Base-by-base conservation (phyloP, 83 land plant species). In the Isoetes engelmannii region DNA sequence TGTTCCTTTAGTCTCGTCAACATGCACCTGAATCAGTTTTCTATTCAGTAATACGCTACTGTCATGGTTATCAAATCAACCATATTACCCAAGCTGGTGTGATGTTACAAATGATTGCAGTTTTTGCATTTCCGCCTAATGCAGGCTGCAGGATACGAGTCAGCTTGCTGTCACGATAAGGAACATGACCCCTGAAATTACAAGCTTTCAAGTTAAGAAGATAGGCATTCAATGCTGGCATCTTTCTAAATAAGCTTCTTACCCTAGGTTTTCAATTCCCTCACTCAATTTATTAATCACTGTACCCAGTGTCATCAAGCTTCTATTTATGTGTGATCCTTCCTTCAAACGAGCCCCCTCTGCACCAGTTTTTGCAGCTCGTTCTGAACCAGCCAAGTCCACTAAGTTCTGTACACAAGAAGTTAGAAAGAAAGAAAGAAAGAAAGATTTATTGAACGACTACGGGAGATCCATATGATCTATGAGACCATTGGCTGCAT, bases 331-430 rank as follows among this genome's bases (percentile, higher is more conserved):
- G 66, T 95, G 97, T 8, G 97, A 86, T 5, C 99, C 99, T 69
- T 95, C 99, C 70, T 91, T 95, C 58, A 95, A 63, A 18, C 99
- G 85, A 55, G 88, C 82, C 55, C 99, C 99, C 74, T 89, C 97
- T 50, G 99, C 99, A 43, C 99, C 99, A 42, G 97, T 91, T 71
- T 95, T 95, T 47, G 93, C 91, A 70, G 83, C 91, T 65, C 99
- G 90, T 65, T 95, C 99, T 68, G 99, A 95, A 46, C 99, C 99
- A 72, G 99, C 99, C 63, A 95, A 81, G 66, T 95, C 99, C 17
- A 95, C 99, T 53, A 95, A 80, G 69, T 95, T 95, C 99, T 95
- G 67, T 18, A 13, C 53, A 65, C 66, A 74, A 47, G 1, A 57
- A 44, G 45, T 28, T 28, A 28, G 37, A 28, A 28, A 28, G 37